Evolutionary conservation across 441 rosid genomes (phyloP).

Genomic region (Populus hybrid): DNA sequence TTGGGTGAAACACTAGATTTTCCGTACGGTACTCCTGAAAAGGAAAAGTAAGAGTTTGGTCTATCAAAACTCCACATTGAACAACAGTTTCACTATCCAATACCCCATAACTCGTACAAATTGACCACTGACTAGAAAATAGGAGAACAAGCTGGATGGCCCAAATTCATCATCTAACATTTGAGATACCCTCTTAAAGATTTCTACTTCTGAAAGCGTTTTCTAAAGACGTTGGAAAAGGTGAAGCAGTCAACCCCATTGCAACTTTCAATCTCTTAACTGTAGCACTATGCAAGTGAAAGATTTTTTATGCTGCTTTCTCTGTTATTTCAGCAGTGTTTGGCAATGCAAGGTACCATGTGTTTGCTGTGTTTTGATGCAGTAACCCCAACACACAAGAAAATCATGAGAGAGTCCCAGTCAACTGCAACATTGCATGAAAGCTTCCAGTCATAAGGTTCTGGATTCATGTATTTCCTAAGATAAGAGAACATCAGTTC

Average conservation of each 20-base stretch:
- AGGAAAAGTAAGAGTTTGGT: constrained; percentile 36
- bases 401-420: neutral
- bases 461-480: neutral
- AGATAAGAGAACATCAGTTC: neutral
- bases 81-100: constrained; percentile 26
- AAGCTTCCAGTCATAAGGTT: neutral
- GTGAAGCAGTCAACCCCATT: neutral
- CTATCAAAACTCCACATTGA: constrained; percentile 38
- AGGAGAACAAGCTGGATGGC: constrained; percentile 10
- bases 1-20: constrained; percentile 73
- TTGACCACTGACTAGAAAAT: constrained; percentile 13
- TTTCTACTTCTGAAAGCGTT: constrained; percentile 6
- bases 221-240: neutral
- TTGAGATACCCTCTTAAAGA: neutral
- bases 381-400: neutral
- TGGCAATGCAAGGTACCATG: neutral
- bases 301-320: neutral
- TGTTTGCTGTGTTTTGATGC: neutral
- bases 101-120: constrained; percentile 10
- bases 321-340: neutral
- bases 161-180: constrained; percentile 11
- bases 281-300: neutral
- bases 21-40: constrained; percentile 97
- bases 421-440: neutral
- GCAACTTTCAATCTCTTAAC: neutral